These are phyloP conservation scores for Xylaria sp. DNA, from an alignment of 2,329 filamentous ascomycete species.

Conservation along the genomic window DNA sequence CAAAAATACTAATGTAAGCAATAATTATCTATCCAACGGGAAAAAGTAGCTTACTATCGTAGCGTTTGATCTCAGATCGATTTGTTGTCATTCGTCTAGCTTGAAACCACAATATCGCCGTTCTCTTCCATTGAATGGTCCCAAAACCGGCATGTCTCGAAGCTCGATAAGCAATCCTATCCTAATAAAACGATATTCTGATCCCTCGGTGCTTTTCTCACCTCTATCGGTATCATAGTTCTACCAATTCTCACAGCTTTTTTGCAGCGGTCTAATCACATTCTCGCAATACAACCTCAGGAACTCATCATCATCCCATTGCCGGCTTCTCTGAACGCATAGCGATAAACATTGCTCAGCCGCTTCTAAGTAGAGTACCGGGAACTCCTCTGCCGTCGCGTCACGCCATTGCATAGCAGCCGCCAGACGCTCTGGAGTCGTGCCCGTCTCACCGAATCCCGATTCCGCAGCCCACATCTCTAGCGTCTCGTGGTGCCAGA, in stretches of 20 bases:
- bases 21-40: too few species aligned
- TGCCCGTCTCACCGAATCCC: neutral
- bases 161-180: too few species aligned
- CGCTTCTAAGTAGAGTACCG: neutral
- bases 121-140: too few species aligned
- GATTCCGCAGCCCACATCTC: slow-evolving; percentile 20
- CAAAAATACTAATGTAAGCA: too few species aligned
- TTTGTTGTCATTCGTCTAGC: too few species aligned
- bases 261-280: slow-evolving; percentile 16
- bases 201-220: too few species aligned
- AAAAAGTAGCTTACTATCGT: too few species aligned
- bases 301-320: slow-evolving; percentile 17
- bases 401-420: neutral
- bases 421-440: neutral
- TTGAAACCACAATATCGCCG: too few species aligned
- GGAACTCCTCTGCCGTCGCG: neutral
- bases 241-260: neutral
- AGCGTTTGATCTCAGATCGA: too few species aligned
- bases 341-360: slow-evolving; percentile 10
- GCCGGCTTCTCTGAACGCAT: slow-evolving; percentile 3
- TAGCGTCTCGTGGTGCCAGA: slow-evolving; percentile 42
- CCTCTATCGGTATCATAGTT: too few species aligned
- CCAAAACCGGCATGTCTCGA: too few species aligned
- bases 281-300: slow-evolving; percentile 22
- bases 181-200: too few species aligned